phyloP scores from a whole-genome alignment of 2,329 filamentous ascomycete species.

The Beauveria medogensis region DNA sequence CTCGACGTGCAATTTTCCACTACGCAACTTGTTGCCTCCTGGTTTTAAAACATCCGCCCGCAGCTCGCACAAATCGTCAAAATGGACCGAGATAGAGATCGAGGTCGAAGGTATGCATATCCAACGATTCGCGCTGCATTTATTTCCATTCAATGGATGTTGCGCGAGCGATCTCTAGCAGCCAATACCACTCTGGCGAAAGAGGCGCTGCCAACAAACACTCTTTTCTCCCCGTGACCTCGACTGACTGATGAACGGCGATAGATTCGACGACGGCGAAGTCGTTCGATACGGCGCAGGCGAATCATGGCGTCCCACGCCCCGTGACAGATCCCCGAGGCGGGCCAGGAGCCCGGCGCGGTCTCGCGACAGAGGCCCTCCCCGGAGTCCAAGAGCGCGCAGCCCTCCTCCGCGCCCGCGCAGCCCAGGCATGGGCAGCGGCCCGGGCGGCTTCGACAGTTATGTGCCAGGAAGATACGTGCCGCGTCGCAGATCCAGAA shows the following conservation, averaged over 20 bases:
- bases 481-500: conserved; percentile 34
- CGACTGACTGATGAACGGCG: not conserved
- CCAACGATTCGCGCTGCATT: not conserved
- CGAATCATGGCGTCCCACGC: conserved; percentile 53
- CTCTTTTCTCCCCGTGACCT: not conserved
- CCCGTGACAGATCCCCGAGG: conserved; percentile 27
- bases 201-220: not conserved
- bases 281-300: conserved; percentile 54
- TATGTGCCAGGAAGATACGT: conserved; percentile 38
- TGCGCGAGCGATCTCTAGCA: not conserved
- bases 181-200: not conserved
- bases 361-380: conserved; percentile 17
- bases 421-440: conserved; percentile 1
- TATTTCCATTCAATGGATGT: not conserved
- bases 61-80: not conserved
- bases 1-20: not conserved
- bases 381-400: conserved; percentile 29
- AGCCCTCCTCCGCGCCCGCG: conserved; percentile 22
- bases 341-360: conserved; percentile 26
- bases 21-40: not conserved
- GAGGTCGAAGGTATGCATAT: conserved; percentile 12
- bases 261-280: conserved; percentile 53
- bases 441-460: conserved; percentile 31
- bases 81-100: conserved; percentile 14
- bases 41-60: not conserved